Base-by-base conservation (phyloP, 2,329 filamentous ascomycete genomes). In the Berkeleyomyces rouxiae region DNA sequence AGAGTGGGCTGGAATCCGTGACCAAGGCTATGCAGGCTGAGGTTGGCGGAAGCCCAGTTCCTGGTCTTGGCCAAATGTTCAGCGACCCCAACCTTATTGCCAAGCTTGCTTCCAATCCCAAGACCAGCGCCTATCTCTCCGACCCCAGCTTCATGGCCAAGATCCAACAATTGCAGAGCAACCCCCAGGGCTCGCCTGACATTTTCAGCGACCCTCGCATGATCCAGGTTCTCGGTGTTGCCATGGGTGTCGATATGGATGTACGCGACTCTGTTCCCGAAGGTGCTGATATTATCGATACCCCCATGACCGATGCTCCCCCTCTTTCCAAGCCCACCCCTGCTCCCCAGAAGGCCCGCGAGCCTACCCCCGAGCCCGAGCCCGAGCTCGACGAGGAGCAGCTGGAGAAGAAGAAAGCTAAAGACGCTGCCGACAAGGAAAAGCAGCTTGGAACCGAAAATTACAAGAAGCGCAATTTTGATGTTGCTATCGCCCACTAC, bases 401-500 rank as follows among this genome's bases (percentile, higher is more conserved):
- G 0, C 72, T 84, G 63, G 88, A 87, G 65, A 90, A 91, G 75
- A 88, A 88, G 76, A 88, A 93, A 78, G 89, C 90, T 47, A 95
- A 97, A 79, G 88, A 86, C 70, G 89, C 87, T 66, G 93, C 91
- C 53, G 93, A 99, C 69, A 88, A 90, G 72, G 88, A 96, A 76
- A 99, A 99, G 83, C 88, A 86, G 39, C 79, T 95, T 63, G 93
- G 93, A 64, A 99, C 92, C 11, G 90, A 93, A 69, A 86, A 86
- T 73, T 99, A 99, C 81, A 99, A 99, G 85, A 97, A 97, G 82
- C 86, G 90, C 68, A 85, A 96, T 72, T 96, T 99, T 68, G 93
- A 97, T 70, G 84, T 87, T 71, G 93, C 93, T 59, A 96, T 99
- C 70, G 83, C 85, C 71, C 90, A 99, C 77, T 99, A 99, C 79